phyloP scores from a whole-genome alignment of 2,329 filamentous ascomycete genomes.

The Hypomyces rosellus region DNA sequence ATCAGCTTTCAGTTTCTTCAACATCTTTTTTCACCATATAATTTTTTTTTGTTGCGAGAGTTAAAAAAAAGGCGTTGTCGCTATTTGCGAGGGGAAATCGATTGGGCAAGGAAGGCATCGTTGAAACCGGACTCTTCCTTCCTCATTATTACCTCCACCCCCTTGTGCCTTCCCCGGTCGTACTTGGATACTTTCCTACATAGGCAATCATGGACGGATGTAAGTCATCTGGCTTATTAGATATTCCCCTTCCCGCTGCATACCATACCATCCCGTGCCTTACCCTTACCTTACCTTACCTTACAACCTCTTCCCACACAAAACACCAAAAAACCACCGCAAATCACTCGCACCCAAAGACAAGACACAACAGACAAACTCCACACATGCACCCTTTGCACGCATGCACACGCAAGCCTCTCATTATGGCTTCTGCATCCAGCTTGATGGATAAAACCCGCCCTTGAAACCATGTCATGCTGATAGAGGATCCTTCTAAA shows the following conservation, averaged over 20 bases:
- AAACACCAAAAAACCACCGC: no score
- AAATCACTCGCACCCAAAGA: no score
- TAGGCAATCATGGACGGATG: constrained; percentile 21
- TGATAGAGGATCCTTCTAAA: constrained; percentile 1
- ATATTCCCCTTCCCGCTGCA: constrained; percentile 1
- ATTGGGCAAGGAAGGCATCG: constrained; percentile 1
- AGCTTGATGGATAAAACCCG: background rate
- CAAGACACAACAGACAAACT: no score
- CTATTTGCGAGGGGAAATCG: background rate
- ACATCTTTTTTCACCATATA: no score
- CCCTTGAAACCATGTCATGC: background rate
- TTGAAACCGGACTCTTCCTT: background rate
- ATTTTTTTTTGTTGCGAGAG: no score
- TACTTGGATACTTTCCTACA: background rate
- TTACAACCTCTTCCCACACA: background rate
- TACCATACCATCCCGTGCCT: no score
- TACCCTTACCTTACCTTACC: background rate
- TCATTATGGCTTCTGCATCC: background rate
- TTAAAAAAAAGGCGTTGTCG: background rate
- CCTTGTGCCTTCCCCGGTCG: background rate
- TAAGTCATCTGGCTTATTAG: constrained; percentile 4
- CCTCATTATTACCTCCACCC: background rate
- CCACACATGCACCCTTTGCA: no score
- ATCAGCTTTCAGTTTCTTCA: background rate
- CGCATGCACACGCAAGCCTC: background rate